Base-by-base conservation (phyloP, 805 yeast species). In the Blastobotrys parvus region DNA sequence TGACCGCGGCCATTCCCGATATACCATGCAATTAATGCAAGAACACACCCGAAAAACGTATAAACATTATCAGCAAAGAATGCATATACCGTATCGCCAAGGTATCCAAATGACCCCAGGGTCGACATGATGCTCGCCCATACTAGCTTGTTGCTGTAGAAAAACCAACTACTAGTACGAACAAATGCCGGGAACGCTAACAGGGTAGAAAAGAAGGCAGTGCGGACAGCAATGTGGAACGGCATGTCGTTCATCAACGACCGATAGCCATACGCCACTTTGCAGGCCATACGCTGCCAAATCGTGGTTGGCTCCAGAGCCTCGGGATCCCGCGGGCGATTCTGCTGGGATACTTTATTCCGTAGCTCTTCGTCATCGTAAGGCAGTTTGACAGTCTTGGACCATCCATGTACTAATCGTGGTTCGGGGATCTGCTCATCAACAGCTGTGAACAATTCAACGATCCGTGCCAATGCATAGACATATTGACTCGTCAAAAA, bases 21-120 rank as follows among this genome's bases (percentile, higher is more conserved):
- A 40, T 63, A 63, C 67, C 66, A 63, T 2, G 50, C 56, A 3
- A 59, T 56, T 57, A 62, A 50, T 0, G 61, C 66, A 3, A 57
- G 41, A 4, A 60, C 41, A 25, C 61, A 51, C 2, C 64, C 65
- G 27, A 53, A 30, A 31, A 62, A 55, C 2, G 63, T 56, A 43
- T 49, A 58, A 11, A 52, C 39, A 6, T 59, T 34, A 20, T 61
- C 53, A 13, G 53, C 39, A 1, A 55, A 29, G 16, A 59, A 47
- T 1, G 59, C 57, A 32, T 59, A 60, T 2, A 56, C 34, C 5
- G 61, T 57, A 45, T 63, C 67, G 5, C 62, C 65, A 7, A 62
- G 56, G 34, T 54, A 56, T 5, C 56, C 19, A 17, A 25, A n/a
- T 8, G 19, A 17, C 5, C 62, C 56, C 44, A 63, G 42, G 1